Evolutionary conservation across 306 rosid genomes (phyloP).

Genomic region (Clitoria ternatea): DNA sequence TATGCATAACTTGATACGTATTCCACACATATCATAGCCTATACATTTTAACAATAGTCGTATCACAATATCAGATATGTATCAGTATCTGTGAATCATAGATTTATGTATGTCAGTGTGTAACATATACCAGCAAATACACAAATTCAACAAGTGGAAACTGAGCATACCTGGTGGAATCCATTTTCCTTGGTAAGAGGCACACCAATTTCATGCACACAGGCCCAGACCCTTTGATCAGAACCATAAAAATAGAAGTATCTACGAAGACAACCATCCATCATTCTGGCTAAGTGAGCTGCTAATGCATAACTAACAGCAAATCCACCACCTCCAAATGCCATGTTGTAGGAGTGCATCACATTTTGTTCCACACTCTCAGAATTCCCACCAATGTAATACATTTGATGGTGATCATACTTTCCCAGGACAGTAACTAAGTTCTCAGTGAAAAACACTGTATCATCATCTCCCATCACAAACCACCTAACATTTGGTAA

Average conservation of each 20-base stretch:
- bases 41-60: too few species aligned
- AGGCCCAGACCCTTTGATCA: conserved; percentile 92
- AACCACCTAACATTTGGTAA: conserved; percentile 82
- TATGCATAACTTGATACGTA: too few species aligned
- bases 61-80: too few species aligned
- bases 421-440: conserved; percentile 64
- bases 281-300: conserved; percentile 43
- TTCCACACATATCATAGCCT: too few species aligned
- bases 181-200: conserved; percentile 67
- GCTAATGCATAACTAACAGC: conserved; percentile 83
- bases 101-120: not conserved
- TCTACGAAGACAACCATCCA: conserved; percentile 79
- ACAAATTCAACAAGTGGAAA: not conserved
- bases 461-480: conserved; percentile 98
- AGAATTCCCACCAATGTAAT: conserved; percentile 81
- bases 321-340: conserved; percentile 95
- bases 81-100: too few species aligned
- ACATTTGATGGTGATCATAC: conserved; percentile 66
- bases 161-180: conserved; percentile 80
- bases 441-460: conserved; percentile 73
- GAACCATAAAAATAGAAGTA: conserved; percentile 85
- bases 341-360: conserved; percentile 81
- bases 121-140: not conserved
- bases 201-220: conserved; percentile 73
- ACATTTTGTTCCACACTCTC: conserved; percentile 91